phyloP scores from a whole-genome alignment of 371 early-diverging fungal species.

The Haplosporangium sp. region DNA sequence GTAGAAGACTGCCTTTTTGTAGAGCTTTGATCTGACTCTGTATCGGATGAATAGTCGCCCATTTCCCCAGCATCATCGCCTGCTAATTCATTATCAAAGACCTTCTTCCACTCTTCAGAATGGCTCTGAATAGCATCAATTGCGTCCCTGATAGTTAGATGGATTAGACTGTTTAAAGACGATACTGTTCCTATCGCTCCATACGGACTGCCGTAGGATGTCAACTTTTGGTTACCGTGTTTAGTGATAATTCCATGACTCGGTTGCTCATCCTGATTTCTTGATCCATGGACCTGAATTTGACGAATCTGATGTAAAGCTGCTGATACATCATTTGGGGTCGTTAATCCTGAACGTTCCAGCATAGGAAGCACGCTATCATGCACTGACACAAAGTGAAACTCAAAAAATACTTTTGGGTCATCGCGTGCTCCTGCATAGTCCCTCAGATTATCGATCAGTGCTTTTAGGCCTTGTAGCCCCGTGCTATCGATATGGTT shows the following conservation, averaged over 20 bases:
- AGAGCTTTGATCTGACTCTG: slow-evolving; percentile 11
- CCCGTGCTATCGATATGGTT: slow-evolving; percentile 35
- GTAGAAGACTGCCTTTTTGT: slow-evolving; percentile 11
- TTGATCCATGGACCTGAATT: not conserved
- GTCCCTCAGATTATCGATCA: slow-evolving; percentile 16
- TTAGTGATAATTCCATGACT: slow-evolving; percentile 1
- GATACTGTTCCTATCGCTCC: slow-evolving; percentile 9
- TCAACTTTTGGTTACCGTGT: not conserved
- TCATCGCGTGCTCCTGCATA: slow-evolving; percentile 26
- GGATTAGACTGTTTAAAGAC: slow-evolving; percentile 17
- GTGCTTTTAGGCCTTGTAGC: slow-evolving; percentile 20
- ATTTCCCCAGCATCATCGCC: not conserved
- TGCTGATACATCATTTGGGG: not conserved
- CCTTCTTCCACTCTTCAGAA: slow-evolving; percentile 5
- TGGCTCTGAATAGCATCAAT: slow-evolving; percentile 14
- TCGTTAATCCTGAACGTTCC: slow-evolving; percentile 21
- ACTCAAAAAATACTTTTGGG: slow-evolving; percentile 30
- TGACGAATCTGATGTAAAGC: not conserved
- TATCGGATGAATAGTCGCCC: slow-evolving; percentile 3
- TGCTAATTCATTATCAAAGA: not conserved
- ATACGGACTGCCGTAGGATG: not conserved
- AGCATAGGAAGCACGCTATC: slow-evolving; percentile 28
- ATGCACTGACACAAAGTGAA: slow-evolving; percentile 37
- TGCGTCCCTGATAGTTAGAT: slow-evolving; percentile 32
- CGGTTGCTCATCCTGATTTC: not conserved